These are phyloP conservation scores for Testicularia cyperi DNA, from an alignment of 1,284 basidiomycete species.

Conservation along the genomic window DNA sequence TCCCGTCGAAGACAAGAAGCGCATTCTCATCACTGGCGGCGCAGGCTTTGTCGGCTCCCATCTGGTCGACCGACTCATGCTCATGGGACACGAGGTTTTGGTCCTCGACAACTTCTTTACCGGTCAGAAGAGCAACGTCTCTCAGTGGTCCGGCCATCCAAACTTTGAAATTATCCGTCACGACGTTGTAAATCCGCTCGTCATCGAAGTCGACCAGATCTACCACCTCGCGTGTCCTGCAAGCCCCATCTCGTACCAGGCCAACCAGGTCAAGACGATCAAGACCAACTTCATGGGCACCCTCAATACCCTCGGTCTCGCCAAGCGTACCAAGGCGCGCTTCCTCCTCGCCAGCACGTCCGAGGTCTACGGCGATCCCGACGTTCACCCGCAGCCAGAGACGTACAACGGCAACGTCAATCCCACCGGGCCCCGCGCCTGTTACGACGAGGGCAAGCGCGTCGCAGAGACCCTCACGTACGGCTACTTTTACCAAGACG, in stretches of 20 bases:
- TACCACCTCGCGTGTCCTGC: conserved; percentile 54
- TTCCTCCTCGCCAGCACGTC: conserved; percentile 94
- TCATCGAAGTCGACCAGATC: conserved; percentile 52
- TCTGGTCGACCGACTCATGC: conserved; percentile 87
- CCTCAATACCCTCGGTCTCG: conserved; percentile 91
- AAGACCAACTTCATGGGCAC: conserved; percentile 94
- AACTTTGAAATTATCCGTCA: conserved; percentile 97
- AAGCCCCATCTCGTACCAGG: conserved; percentile 48
- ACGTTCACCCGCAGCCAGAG: conserved; percentile 91
- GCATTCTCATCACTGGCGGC: conserved; percentile 86
- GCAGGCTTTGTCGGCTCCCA: conserved; percentile 98
- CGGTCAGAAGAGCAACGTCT: conserved; percentile 86
- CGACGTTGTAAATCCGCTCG: conserved; percentile 68
- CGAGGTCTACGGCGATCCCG: conserved; percentile 96
- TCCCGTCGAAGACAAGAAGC: conserved; percentile 75
- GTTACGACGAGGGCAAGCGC: conserved; percentile 83
- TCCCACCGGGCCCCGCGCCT: conserved; percentile 92
- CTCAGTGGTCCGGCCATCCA: conserved; percentile 77
- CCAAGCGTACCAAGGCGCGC: conserved; percentile 92
- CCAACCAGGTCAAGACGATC: conserved; percentile 64
- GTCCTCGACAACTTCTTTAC: conserved; percentile 99
- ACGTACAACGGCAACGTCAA: conserved; percentile 75
- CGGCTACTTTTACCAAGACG: conserved; percentile 81
- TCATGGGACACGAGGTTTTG: conserved; percentile 94
- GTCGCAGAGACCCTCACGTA: conserved; percentile 52